Evolutionary conservation across 163 green algal species (phyloP), one percentile per base, ranked within the genome.

Genomic region (Chlorella variabilis): DNA sequence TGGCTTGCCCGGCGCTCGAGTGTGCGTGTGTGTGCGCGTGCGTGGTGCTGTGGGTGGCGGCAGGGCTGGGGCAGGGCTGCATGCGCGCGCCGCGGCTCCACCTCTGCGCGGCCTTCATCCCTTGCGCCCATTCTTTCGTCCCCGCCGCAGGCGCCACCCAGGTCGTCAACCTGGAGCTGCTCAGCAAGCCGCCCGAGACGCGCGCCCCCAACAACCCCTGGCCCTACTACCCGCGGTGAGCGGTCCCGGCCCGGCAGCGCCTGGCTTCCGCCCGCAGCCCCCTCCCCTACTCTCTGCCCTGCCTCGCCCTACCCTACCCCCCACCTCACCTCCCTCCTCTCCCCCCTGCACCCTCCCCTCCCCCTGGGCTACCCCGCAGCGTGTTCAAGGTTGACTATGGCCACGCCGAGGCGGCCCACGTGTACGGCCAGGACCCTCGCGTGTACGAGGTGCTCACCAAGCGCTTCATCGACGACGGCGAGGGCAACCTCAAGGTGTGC

Each of bases 371-470:
- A 59, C 67, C n/a, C 63, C 51, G 48, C 71, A 65, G 65, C 51
- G 80, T 90, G 66, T 89, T 88, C 78, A 88, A 91, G 33, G 77
- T 96, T 65, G 96, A 98, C 88, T 98, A 98, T 79, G 96, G 96
- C 54, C 96, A 99, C 85, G 93, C 93, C 4, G 96, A 99, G 88
- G 94, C 96, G 4, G 67, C 83, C 20, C 65, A 81, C 67, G 86
- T 86, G 65, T 96, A 93, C 77, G 96, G 96, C 20, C 77, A 84
- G 17, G 96, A 99, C 87, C 96, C 96, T 27, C 94, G 96, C 68
- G 84, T 83, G 34, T 99, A 98, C 89, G 91, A 95, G 74, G 94
- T 99, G 39, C 90, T 99, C 66, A 98, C 94, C 71, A 98, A 98
- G 91, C 87, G 92, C 51, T 98, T 99, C 86, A 87, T 99, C 13